Evolutionary conservation across 1,284 basidiomycete genomes (phyloP).

Genomic region (Papiliotrema terrestris): DNA sequence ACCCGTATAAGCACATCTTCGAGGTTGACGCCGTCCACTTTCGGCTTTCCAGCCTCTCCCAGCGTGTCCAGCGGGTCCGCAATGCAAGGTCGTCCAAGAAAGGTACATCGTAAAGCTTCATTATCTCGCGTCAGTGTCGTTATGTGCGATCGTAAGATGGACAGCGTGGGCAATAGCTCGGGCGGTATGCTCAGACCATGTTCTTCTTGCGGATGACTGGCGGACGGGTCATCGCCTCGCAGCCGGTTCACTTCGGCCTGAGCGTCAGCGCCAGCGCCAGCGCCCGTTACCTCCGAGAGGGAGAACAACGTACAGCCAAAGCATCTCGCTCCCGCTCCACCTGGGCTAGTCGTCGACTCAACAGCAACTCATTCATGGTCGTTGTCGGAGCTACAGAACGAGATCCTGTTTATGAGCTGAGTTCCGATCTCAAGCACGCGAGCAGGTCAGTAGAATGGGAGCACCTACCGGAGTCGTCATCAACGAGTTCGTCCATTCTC

Average conservation of each 20-base stretch:
- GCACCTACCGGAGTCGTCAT: no score
- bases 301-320: conserved; percentile 21
- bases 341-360: conserved; percentile 26
- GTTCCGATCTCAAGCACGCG: no score
- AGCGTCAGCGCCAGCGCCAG: background rate
- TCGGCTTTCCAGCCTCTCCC: no score
- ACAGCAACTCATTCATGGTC: conserved; percentile 25
- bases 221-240: conserved; percentile 7
- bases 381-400: background rate
- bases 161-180: conserved; percentile 30
- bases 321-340: conserved; percentile 35
- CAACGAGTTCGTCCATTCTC: no score
- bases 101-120: conserved; percentile 42
- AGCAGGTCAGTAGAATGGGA: no score
- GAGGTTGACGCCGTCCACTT: conserved; percentile 18
- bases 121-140: conserved; percentile 39
- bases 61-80: background rate
- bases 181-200: conserved; percentile 19
- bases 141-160: conserved; percentile 34
- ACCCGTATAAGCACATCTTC: conserved; percentile 35
- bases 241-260: conserved; percentile 20
- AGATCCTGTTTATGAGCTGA: no score
- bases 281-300: background rate
- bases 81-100: conserved; percentile 23
- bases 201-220: background rate